phyloP scores from a whole-genome alignment of 768 basidiomycete genomes.

The Kwoniella shandongensis region DNA sequence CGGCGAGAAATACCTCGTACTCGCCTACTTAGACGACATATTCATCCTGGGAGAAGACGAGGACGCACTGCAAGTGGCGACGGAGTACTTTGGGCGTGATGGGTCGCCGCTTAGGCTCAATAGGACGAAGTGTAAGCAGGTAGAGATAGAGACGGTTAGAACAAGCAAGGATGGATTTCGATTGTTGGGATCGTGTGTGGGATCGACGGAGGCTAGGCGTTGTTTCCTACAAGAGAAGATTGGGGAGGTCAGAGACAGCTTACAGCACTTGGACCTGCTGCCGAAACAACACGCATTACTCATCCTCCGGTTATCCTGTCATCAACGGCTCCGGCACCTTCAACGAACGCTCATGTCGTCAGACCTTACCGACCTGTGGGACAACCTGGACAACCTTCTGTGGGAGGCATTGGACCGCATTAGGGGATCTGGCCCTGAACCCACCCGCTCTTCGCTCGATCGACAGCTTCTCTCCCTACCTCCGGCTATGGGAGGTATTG shows the following conservation, averaged over 20 bases:
- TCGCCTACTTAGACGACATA: conserved; percentile 36
- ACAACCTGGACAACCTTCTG: background rate
- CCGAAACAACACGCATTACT: conserved; percentile 13
- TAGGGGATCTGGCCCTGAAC: no score
- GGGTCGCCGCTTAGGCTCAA: conserved; percentile 12
- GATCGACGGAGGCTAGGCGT: background rate
- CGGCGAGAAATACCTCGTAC: conserved; percentile 13
- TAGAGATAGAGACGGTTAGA: background rate
- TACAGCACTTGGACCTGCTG: background rate
- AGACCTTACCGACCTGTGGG: conserved; percentile 4
- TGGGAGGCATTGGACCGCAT: conserved; percentile 1
- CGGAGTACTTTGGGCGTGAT: conserved; percentile 2
- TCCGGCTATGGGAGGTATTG: background rate
- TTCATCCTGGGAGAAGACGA: conserved; percentile 19
- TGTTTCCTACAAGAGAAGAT: conserved; percentile 14
- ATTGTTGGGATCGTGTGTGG: background rate
- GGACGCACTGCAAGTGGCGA: conserved; percentile 1
- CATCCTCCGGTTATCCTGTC: conserved; percentile 4
- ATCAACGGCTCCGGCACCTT: conserved; percentile 12
- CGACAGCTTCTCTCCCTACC: conserved; percentile 1
- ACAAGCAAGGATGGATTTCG: background rate
- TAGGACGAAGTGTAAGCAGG: conserved; percentile 7
- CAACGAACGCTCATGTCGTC: background rate
- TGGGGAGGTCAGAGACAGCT: background rate
- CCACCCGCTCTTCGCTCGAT: no score